Evolutionary conservation across 148 eudicot species (phyloP).

Genomic region (Fallopia convolvulus): DNA sequence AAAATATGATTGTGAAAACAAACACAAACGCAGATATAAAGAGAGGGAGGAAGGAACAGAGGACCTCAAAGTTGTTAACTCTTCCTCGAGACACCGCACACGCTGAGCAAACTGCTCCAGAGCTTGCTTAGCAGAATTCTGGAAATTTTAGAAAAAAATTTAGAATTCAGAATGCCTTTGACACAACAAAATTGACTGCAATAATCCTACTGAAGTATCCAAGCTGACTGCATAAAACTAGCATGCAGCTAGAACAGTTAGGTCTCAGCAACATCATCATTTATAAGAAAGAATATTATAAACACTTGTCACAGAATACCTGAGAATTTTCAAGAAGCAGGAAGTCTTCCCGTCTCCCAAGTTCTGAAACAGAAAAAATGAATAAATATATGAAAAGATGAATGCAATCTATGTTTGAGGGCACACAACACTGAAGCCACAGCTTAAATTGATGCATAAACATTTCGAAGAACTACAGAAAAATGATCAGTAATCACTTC

Average conservation of each 20-base stretch:
- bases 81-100: constrained; percentile 63
- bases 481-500: background rate
- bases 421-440: background rate
- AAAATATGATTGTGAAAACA: background rate
- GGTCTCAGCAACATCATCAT: background rate
- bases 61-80: constrained; percentile 43
- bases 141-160: background rate
- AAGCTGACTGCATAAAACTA: background rate
- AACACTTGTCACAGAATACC: constrained; percentile 18
- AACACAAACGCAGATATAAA: background rate
- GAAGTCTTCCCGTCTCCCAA: constrained; percentile 41
- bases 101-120: constrained; percentile 60
- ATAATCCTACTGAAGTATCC: background rate
- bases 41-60: background rate
- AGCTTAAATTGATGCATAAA: background rate
- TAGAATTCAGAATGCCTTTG: background rate
- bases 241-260: background rate
- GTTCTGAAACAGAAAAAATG: constrained; percentile 15
- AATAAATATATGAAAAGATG: background rate
- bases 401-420: background rate
- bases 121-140: constrained; percentile 50
- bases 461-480: background rate
- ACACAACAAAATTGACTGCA: background rate
- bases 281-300: background rate
- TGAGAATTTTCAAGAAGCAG: constrained; percentile 53